Evolutionary conservation across 768 basidiomycete genomes (phyloP).

Genomic region (Rhizopogon vulgaris): DNA sequence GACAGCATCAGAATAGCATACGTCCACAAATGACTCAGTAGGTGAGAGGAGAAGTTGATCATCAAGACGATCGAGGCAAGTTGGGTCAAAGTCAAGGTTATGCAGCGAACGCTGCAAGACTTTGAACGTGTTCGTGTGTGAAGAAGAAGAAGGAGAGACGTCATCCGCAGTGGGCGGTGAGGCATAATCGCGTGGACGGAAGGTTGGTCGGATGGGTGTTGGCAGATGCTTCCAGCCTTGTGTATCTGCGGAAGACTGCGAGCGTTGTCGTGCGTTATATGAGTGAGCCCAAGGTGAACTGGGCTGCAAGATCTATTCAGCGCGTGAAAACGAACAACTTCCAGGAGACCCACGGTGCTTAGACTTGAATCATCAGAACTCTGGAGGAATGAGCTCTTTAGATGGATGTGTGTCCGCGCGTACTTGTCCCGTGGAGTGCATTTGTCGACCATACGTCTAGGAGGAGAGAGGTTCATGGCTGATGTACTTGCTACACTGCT

Average conservation of each 20-base stretch:
- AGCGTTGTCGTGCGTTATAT: conserved; percentile 20
- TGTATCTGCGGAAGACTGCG: conserved; percentile 27
- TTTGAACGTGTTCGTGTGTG: conserved; percentile 22
- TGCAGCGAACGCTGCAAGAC: conserved; percentile 28
- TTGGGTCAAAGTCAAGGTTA: conserved; percentile 33
- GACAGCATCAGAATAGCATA: conserved; percentile 37
- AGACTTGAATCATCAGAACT: conserved; percentile 24
- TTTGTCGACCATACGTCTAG: conserved; percentile 27
- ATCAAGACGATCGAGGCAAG: conserved; percentile 37
- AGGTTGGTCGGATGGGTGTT: conserved; percentile 27
- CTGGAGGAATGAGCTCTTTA: conserved; percentile 19
- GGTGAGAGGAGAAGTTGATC: conserved; percentile 36
- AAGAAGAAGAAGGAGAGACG: conserved; percentile 14
- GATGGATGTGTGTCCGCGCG: conserved; percentile 23
- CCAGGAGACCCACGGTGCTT: conserved; percentile 10
- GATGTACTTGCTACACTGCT: background rate
- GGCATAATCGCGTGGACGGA: conserved; percentile 28
- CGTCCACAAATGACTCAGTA: conserved; percentile 35
- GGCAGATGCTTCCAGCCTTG: conserved; percentile 26
- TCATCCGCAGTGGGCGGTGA: conserved; percentile 25
- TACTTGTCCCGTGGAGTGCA: conserved; percentile 29
- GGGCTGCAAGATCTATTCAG: conserved; percentile 12
- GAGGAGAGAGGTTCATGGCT: conserved; percentile 13
- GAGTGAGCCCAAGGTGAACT: conserved; percentile 5
- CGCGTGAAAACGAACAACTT: background rate